Percentiles rank a stretch among this genome's conserved stretches.
Evolutionary conservation across 164 flowering plant genomes (phyloP).

Genomic region (Taxillus chinensis): DNA sequence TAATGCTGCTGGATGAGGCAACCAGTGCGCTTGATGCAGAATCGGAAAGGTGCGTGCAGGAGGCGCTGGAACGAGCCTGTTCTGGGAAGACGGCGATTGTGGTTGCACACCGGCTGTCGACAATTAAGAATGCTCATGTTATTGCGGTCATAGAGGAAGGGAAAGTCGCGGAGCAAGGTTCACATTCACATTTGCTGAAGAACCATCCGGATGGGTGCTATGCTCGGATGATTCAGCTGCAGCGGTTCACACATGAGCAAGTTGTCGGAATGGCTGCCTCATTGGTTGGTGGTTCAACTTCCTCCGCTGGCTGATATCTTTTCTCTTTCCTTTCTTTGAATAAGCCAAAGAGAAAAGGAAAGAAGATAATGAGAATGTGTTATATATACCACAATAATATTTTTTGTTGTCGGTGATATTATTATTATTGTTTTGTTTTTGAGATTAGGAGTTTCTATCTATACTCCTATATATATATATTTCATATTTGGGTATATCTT

Average conservation of each 20-base stretch:
- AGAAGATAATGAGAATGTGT: too few species aligned
- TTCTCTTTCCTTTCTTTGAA: too few species aligned
- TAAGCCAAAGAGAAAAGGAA: too few species aligned
- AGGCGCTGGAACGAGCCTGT: conserved; percentile 68
- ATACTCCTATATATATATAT: too few species aligned
- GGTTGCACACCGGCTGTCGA: conserved; percentile 87
- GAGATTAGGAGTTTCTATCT: too few species aligned
- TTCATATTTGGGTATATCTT: too few species aligned
- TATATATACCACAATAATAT: too few species aligned
- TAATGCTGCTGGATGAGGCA: conserved; percentile 91
- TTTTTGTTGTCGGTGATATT: too few species aligned
- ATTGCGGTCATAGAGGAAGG: conserved; percentile 95
- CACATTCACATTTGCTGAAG: conserved; percentile 77
- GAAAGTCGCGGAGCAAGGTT: conserved; percentile 90
- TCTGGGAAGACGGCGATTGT: conserved; percentile 75
- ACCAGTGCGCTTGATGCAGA: conserved; percentile 96
- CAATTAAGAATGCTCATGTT: conserved; percentile 73
- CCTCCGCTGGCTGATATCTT: neutral
- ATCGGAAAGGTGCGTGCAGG: conserved; percentile 83
- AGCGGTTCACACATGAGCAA: conserved; percentile 63
- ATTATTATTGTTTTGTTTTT: too few species aligned
- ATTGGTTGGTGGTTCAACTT: conserved; percentile 36
- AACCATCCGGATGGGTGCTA: conserved; percentile 82
- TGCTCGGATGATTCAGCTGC: conserved; percentile 85
- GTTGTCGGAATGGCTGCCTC: conserved; percentile 44